Percentiles rank a stretch among this genome's conserved stretches.
phyloP scores from a whole-genome alignment of 371 early-diverging fungal genomes.

The Circinella umbellata region DNA sequence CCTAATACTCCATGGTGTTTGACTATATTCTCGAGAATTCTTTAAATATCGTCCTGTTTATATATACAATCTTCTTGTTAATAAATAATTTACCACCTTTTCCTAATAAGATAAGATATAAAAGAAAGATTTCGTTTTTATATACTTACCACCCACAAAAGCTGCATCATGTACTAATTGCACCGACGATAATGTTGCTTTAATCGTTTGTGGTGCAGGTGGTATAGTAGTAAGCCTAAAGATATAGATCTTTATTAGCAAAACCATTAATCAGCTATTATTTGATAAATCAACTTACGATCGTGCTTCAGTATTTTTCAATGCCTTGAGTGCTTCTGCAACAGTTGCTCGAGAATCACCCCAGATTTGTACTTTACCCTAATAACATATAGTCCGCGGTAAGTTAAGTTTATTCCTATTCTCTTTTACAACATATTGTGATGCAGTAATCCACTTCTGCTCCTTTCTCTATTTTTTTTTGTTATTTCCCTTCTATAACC shows the following conservation, averaged over 20 bases:
- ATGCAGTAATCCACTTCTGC: too few relatives aligned
- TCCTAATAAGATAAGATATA: too few relatives aligned
- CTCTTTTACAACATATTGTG: too few relatives aligned
- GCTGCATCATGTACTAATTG: conserved; percentile 55
- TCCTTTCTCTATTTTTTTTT: too few relatives aligned
- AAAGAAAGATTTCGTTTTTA: neutral
- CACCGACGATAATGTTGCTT: conserved; percentile 38
- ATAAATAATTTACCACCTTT: too few relatives aligned
- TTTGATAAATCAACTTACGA: conserved; percentile 37
- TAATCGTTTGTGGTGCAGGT: conserved; percentile 38
- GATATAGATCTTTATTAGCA: neutral
- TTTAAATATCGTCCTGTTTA: conserved; percentile 83
- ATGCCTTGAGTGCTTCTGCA: conserved; percentile 53
- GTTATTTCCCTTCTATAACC: too few relatives aligned
- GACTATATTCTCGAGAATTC: conserved; percentile 80
- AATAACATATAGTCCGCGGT: neutral
- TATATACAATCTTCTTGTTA: too few relatives aligned
- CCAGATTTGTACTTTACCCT: conserved; percentile 47
- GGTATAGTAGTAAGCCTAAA: conserved; percentile 48
- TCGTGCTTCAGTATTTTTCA: conserved; percentile 56
- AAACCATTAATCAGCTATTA: neutral
- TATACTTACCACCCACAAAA: conserved; percentile 51
- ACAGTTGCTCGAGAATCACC: conserved; percentile 66
- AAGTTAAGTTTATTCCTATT: too few relatives aligned
- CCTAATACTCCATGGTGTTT: conserved; percentile 86